Evolutionary conservation across 1,284 basidiomycete genomes (phyloP).

Genomic region (Ceratobasidium sp.): DNA sequence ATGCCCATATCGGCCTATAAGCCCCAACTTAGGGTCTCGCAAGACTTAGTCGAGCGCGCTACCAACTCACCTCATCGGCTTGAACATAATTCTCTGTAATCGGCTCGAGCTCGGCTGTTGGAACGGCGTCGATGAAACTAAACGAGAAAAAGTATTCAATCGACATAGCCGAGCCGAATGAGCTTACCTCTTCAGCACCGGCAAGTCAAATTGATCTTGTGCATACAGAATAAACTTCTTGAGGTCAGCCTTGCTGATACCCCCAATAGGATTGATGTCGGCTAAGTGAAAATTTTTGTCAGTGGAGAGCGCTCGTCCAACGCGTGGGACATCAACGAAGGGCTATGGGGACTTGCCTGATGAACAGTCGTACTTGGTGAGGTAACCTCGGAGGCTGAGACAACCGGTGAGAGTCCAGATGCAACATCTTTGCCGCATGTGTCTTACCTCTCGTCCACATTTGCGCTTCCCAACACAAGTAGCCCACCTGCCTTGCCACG

Average conservation of each 20-base stretch:
- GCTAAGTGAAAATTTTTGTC: slow-evolving; percentile 61
- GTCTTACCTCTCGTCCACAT: slow-evolving; percentile 92
- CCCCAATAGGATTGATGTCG: slow-evolving; percentile 98
- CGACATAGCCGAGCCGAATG: slow-evolving; percentile 10
- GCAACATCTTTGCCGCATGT: slow-evolving; percentile 23
- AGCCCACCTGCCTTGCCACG: slow-evolving; percentile 86
- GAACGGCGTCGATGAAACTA: slow-evolving; percentile 91
- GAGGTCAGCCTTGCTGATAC: slow-evolving; percentile 96
- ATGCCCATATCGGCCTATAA: slow-evolving; percentile 94
- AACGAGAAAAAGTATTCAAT: background rate
- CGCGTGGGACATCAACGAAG: slow-evolving; percentile 6
- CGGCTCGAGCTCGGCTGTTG: slow-evolving; percentile 96
- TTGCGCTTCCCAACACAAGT: slow-evolving; percentile 94
- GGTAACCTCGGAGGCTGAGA: slow-evolving; percentile 87
- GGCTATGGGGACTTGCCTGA: slow-evolving; percentile 64
- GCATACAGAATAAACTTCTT: slow-evolving; percentile 96
- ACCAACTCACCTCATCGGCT: slow-evolving; percentile 80
- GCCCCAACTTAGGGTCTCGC: slow-evolving; percentile 4
- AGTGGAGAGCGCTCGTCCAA: slow-evolving; percentile 13
- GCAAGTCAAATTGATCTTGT: slow-evolving; percentile 80
- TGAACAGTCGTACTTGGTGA: slow-evolving; percentile 97
- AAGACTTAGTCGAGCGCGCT: slow-evolving; percentile 17
- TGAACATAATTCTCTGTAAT: slow-evolving; percentile 95
- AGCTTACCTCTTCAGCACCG: slow-evolving; percentile 78
- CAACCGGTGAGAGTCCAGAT: slow-evolving; percentile 31